Conservation (phyloP, 2,329 filamentous ascomycete species). For the Pseudocercospora fuligena region DNA sequence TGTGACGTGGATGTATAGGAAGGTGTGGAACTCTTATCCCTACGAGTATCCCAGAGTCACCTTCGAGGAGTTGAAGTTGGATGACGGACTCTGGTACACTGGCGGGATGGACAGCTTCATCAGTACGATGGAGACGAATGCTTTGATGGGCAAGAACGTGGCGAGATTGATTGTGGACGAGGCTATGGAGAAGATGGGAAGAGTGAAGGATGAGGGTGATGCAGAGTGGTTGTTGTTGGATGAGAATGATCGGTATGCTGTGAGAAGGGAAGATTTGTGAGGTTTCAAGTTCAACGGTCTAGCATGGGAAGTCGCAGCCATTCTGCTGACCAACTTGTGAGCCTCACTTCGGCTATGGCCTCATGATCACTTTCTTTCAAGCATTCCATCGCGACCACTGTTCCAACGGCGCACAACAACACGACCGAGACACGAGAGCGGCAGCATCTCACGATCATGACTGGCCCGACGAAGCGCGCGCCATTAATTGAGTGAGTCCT, state of each 20-base stretch:
- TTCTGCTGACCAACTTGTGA: too few relatives aligned
- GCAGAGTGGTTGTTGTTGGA: conserved; percentile 3
- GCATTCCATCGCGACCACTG: too few relatives aligned
- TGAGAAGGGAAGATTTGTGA: conserved; percentile 4
- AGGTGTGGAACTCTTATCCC: conserved; percentile 84
- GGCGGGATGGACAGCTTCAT: conserved; percentile 87
- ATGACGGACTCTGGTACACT: conserved; percentile 69
- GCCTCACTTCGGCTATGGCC: too few relatives aligned
- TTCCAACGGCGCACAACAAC: too few relatives aligned
- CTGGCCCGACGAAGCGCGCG: too few relatives aligned
- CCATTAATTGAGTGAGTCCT: too few relatives aligned
- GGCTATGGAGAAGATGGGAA: not conserved
- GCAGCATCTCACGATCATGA: too few relatives aligned
- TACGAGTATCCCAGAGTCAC: conserved; percentile 81
- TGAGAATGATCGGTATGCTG: conserved; percentile 15
- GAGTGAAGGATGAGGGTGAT: not conserved
- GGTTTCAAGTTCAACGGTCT: not conserved
- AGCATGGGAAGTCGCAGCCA: too few relatives aligned
- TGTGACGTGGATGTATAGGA: conserved; percentile 77
- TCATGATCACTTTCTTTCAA: too few relatives aligned
- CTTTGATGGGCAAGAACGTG: conserved; percentile 87
- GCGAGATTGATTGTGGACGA: conserved; percentile 69
- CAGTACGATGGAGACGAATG: conserved; percentile 96
- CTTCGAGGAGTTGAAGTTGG: conserved; percentile 80
- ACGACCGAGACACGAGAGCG: too few relatives aligned